A percentile compares a stretch with the other conserved stretches of the same genome.
phyloP scores from a whole-genome alignment of 768 basidiomycete species.

The Naematelia aurantialba region DNA sequence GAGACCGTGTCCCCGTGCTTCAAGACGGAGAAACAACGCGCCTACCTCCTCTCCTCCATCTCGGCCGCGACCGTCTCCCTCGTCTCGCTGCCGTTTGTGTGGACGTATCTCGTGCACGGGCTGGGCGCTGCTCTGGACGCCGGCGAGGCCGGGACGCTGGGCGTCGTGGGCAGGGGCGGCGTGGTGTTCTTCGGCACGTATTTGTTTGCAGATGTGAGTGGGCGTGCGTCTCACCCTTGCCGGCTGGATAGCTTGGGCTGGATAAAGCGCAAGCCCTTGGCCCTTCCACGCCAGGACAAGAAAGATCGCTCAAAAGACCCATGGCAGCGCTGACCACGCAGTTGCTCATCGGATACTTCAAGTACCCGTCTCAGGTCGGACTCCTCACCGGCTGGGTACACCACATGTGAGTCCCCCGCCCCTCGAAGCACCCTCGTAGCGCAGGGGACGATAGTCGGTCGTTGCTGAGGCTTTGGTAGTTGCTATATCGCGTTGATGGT shows the following conservation, averaged over 20 bases:
- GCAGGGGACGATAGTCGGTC: neutral
- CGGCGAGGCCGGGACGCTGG: slow-evolving; percentile 29
- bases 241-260: no score
- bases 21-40: slow-evolving; percentile 52
- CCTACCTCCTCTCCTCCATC: slow-evolving; percentile 56
- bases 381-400: slow-evolving; percentile 61
- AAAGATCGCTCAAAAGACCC: neutral
- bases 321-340: slow-evolving; percentile 49
- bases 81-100: slow-evolving; percentile 53
- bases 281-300: no score
- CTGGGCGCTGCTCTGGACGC: slow-evolving; percentile 43
- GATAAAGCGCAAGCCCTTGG: no score
- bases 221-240: slow-evolving; percentile 15
- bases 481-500: slow-evolving; percentile 55
- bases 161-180: slow-evolving; percentile 43
- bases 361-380: slow-evolving; percentile 57
- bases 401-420: slow-evolving; percentile 44
- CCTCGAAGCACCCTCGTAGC: neutral
- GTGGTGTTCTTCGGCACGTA: slow-evolving; percentile 55
- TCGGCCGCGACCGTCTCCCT: slow-evolving; percentile 54
- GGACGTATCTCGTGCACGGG: slow-evolving; percentile 37
- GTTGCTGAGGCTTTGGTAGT: slow-evolving; percentile 10
- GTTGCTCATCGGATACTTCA: slow-evolving; percentile 54
- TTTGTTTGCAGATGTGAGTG: slow-evolving; percentile 51
- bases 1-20: slow-evolving; percentile 20